Evolutionary conservation across 2,329 filamentous ascomycete genomes (phyloP).

Genomic region (Parascedosporium putredinis): DNA sequence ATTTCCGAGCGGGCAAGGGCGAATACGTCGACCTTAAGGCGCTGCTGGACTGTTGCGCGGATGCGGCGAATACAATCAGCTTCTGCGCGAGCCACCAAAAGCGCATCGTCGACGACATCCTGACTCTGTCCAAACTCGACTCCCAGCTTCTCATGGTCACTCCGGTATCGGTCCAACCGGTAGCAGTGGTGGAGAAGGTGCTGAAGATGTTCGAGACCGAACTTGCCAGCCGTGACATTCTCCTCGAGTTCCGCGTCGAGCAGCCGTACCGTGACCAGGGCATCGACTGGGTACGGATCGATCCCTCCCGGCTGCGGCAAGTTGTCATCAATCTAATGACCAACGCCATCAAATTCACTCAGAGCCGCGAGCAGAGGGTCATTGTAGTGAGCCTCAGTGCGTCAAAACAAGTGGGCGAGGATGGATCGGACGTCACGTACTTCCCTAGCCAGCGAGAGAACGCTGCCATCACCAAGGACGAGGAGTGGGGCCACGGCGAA

Average conservation of each 20-base stretch:
- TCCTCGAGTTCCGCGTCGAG: conserved; percentile 58
- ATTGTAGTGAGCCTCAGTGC: conserved; percentile 59
- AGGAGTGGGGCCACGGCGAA: conserved; percentile 63
- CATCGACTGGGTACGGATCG: conserved; percentile 63
- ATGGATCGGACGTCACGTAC: conserved; percentile 16
- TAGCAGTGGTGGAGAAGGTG: conserved; percentile 56
- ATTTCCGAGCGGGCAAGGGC: conserved; percentile 26
- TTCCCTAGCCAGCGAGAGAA: conserved; percentile 10
- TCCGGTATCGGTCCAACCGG: conserved; percentile 58
- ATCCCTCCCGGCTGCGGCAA: conserved; percentile 64
- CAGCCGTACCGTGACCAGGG: conserved; percentile 53
- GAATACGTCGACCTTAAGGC: conserved; percentile 32
- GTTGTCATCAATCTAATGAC: conserved; percentile 68
- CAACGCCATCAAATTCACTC: conserved; percentile 56
- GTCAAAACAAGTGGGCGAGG: conserved; percentile 38
- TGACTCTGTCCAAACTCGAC: conserved; percentile 60
- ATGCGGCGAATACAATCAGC: conserved; percentile 73
- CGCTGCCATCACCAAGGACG: conserved; percentile 36
- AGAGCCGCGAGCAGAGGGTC: conserved; percentile 44
- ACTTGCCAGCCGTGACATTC: conserved; percentile 59
- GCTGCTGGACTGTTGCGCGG: conserved; percentile 47
- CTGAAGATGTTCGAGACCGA: conserved; percentile 75
- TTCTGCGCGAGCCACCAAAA: conserved; percentile 73
- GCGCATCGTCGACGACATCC: conserved; percentile 57
- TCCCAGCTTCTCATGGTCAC: conserved; percentile 61